Base-by-base conservation (phyloP, 2,329 filamentous ascomycete genomes). In the Pyricularia sp. region DNA sequence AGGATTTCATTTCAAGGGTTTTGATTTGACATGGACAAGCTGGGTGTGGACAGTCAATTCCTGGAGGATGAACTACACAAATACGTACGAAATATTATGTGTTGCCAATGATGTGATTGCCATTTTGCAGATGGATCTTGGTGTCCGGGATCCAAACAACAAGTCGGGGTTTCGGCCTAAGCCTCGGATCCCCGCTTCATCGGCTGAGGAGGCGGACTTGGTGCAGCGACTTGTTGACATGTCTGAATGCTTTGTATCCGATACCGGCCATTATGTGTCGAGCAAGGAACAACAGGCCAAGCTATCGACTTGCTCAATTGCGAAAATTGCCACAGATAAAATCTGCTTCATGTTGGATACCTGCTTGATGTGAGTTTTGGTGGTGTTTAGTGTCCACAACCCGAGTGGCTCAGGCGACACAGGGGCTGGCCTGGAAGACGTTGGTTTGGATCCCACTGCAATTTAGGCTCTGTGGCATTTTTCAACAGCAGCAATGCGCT, bases 11-110 rank as follows among this genome's bases (percentile, higher is more conserved):
- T n/a, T n/a, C 14, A 20, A 42, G 42, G 20, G n/a, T 17, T 1
- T 9, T 50, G 42, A 20, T 50, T 50, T n/a, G 17, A n/a, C 2
- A 4, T 1, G 17, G 20, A 9, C 6, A 20, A 20, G 2, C 7
- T 20, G 4, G 14, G 3, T n/a, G 17, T n/a, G n/a, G 20, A 5
- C 1, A 73, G 90, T 85, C 42, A 88, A 76, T 66, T 92, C 90
- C 75, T 92, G 90, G 0, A 90, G 89, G 30, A 92, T 84, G 30
- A 92, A 80, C 83, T 91, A 71, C 63, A 28, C 6, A 14, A 36
- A 36, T n/a, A 50, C 20, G 20, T 11, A 42, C 20, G n/a, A n/a
- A n/a, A 4, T 36, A 42, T 2, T 42, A n/a, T 50, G 42, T 6
- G 14, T 11, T 50, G 5, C 20, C 42, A n/a, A 3, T 50, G 9